phyloP scores from a whole-genome alignment of 2,329 filamentous ascomycete species.

The Phyllosticta citribraziliensis region DNA sequence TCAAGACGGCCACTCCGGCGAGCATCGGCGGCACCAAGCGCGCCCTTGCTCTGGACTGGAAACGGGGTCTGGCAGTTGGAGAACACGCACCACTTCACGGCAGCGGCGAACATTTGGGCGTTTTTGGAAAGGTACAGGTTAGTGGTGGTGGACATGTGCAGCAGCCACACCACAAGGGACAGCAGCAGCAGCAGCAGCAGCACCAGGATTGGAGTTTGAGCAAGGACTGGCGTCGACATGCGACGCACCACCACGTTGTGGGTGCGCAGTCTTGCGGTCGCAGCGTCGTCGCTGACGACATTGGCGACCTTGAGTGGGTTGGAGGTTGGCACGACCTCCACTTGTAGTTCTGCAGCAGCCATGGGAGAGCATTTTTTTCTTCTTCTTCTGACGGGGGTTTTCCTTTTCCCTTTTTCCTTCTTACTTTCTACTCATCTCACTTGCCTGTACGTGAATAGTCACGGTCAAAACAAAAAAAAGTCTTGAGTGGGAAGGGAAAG shows the following conservation, averaged over 20 bases:
- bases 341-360: slow-evolving; percentile 36
- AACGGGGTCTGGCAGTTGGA: slow-evolving; percentile 15
- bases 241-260: slow-evolving; percentile 2
- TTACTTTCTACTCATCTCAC: no score
- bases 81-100: not conserved
- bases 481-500: not conserved
- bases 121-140: not conserved
- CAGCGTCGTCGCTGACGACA: slow-evolving; percentile 41
- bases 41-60: slow-evolving; percentile 28
- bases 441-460: no score
- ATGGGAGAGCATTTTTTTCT: not conserved
- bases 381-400: not conserved
- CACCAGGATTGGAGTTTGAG: slow-evolving; percentile 31
- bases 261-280: slow-evolving; percentile 25
- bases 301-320: slow-evolving; percentile 86
- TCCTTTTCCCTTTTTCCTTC: not conserved
- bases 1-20: slow-evolving; percentile 22
- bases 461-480: not conserved
- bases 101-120: not conserved
- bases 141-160: no score
- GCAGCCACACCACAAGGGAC: not conserved
- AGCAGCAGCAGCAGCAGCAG: slow-evolving; percentile 3
- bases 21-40: slow-evolving; percentile 29
- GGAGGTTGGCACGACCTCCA: slow-evolving; percentile 74
- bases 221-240: slow-evolving; percentile 41